Conservation (phyloP, 768 basidiomycete genomes). For the Cubamyces lactineus region DNA sequence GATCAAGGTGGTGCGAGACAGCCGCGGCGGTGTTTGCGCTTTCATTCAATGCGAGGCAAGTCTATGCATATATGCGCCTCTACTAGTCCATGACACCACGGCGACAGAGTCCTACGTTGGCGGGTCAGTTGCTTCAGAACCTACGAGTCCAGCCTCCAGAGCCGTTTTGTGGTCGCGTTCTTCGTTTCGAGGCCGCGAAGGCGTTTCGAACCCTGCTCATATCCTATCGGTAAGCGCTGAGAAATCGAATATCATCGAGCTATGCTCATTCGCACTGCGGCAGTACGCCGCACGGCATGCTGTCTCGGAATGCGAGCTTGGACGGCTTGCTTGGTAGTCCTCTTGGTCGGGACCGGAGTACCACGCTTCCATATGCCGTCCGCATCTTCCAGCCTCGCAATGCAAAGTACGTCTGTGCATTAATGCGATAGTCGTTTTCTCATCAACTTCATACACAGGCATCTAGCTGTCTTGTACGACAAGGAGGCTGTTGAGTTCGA, state of each 20-base stretch:
- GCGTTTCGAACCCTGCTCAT: slow-evolving; percentile 75
- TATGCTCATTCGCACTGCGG: neutral
- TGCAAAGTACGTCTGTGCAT: slow-evolving; percentile 48
- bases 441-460: slow-evolving; percentile 31
- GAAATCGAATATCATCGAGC: neutral
- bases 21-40: slow-evolving; percentile 78
- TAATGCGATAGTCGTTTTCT: too few species aligned
- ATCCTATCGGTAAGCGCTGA: slow-evolving; percentile 63
- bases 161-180: slow-evolving; percentile 69
- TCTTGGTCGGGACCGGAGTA: too few species aligned
- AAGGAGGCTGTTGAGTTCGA: slow-evolving; percentile 46
- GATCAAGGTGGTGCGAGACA: slow-evolving; percentile 73
- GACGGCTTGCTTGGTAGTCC: too few species aligned
- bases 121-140: slow-evolving; percentile 59
- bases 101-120: slow-evolving; percentile 57
- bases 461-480: slow-evolving; percentile 46
- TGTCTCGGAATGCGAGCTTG: too few species aligned
- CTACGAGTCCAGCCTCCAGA: slow-evolving; percentile 58
- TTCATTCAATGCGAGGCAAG: slow-evolving; percentile 85
- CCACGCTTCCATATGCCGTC: slow-evolving; percentile 47
- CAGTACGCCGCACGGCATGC: neutral
- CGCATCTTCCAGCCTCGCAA: slow-evolving; percentile 56
- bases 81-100: neutral
- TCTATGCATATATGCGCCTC: slow-evolving; percentile 1
- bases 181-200: slow-evolving; percentile 80